Evolutionary conservation across 495 filamentous ascomycete species (phyloP), one percentile per base, ranked within the genome.

Genomic region (Tuber melanosporum): DNA sequence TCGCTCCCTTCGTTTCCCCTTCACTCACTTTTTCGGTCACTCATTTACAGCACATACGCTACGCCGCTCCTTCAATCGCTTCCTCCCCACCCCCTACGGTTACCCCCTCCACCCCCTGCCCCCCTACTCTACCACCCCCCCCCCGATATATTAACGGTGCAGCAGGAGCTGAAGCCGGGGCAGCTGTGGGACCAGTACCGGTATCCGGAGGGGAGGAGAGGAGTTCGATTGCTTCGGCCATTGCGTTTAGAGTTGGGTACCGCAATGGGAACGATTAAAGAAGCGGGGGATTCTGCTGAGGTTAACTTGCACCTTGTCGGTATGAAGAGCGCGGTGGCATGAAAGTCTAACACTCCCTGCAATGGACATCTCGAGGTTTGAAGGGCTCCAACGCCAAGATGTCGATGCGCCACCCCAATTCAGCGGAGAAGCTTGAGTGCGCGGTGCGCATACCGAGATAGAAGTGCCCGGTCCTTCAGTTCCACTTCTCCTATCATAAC

Each of bases 91-190:
- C 41, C 17, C 19, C 45, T 41, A 46, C 46, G 10, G 44, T 46
- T 46, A 46, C 44, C 45, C 39, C 41, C 6, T 8, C 36, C n/a
- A 39, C 49, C 47, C 70, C 71, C 47, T 49, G 69, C 71, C 71
- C 75, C 74, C 73, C 79, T 79, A 69, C 78, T 79, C 76, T 78
- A 22, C 72, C 41, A 0, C 45, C 32, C 72, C 78, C 79, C 79
- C n/a, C n/a, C n/a, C n/a, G n/a, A n/a, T n/a, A n/a, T n/a, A n/a
- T n/a, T 2, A 26, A 32, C 14, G 26, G 57, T 6, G 26, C 14
- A 36, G 57, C 14, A 66, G 57, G 15, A 14, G 57, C 26, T 32
- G 32, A 32, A 36, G 57, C 26, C 1, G 57, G 7, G 26, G 14
- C 4, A 66, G 57, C 22, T 9, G 10, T 62, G 26, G 26, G 57